Conservation (phyloP, 352 stramenopile genomes). For the Globisporangium spinosum region DNA sequence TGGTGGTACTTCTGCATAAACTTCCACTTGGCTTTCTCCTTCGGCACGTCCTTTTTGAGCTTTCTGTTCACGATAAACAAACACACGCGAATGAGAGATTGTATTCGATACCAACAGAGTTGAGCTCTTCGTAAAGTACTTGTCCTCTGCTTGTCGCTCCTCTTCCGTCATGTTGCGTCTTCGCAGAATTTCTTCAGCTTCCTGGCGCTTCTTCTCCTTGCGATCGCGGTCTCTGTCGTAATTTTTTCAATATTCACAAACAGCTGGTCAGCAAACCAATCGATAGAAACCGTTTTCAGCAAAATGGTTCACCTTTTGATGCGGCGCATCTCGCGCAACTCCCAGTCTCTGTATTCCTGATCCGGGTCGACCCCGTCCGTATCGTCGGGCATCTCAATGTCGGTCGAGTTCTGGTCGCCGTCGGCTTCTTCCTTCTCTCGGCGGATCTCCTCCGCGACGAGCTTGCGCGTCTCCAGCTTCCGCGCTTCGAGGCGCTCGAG, state of each 20-base stretch:
- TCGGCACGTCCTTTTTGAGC: slow-evolving; percentile 74
- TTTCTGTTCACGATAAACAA: slow-evolving; percentile 36
- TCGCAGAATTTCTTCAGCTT: slow-evolving; percentile 86
- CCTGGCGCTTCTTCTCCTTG: slow-evolving; percentile 69
- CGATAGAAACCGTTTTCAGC: background rate
- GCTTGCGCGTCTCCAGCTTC: slow-evolving; percentile 67
- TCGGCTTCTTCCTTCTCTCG: slow-evolving; percentile 57
- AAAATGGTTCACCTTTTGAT: slow-evolving; percentile 71
- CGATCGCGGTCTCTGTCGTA: slow-evolving; percentile 70
- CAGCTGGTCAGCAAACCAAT: background rate
- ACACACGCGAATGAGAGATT: background rate
- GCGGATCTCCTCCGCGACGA: slow-evolving; percentile 73
- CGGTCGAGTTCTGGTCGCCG: slow-evolving; percentile 46
- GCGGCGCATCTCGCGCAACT: slow-evolving; percentile 91
- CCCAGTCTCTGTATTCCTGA: slow-evolving; percentile 91
- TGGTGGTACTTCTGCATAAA: slow-evolving; percentile 99
- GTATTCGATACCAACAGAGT: background rate
- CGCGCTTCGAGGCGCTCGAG: slow-evolving; percentile 38
- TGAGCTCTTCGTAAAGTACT: slow-evolving; percentile 11
- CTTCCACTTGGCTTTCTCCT: slow-evolving; percentile 87
- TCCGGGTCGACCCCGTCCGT: slow-evolving; percentile 87
- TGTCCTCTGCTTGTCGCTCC: slow-evolving; percentile 91
- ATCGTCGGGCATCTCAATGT: slow-evolving; percentile 89
- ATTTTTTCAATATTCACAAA: background rate
- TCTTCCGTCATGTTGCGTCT: slow-evolving; percentile 95